phyloP scores from a whole-genome alignment of 2,329 filamentous ascomycete genomes.

The Aspergillus japonicus region DNA sequence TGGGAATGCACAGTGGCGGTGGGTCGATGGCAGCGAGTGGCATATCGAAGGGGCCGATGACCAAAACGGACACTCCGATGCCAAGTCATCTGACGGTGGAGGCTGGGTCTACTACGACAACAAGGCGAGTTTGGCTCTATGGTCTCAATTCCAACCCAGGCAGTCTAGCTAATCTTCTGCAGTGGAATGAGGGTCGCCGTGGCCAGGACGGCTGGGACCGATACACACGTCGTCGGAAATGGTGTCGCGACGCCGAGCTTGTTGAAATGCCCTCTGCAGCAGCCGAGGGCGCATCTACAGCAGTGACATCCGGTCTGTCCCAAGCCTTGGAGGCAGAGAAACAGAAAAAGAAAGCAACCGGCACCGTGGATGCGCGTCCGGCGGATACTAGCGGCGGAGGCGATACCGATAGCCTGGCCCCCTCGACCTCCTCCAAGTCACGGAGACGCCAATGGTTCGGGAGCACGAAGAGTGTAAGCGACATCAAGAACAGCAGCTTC shows the following conservation, averaged over 20 bases:
- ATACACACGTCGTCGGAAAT: constrained; percentile 90
- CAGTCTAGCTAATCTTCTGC: neutral
- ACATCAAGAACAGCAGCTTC: constrained; percentile 23
- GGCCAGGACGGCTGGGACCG: constrained; percentile 89
- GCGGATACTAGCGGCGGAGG: constrained; percentile 14
- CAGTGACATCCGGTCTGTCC: constrained; percentile 38
- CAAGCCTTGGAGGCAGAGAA: constrained; percentile 26
- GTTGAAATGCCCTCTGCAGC: constrained; percentile 63
- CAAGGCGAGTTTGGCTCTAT: constrained; percentile 60
- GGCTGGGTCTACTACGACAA: constrained; percentile 99
- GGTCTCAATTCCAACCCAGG: neutral
- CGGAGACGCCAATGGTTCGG: constrained; percentile 42
- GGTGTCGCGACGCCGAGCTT: constrained; percentile 94
- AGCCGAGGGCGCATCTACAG: constrained; percentile 46
- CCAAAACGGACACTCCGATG: constrained; percentile 37
- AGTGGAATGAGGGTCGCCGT: constrained; percentile 88
- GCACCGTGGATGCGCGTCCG: constrained; percentile 19
- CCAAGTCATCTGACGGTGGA: constrained; percentile 55
- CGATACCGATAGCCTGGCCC: constrained; percentile 28
- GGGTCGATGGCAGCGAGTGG: constrained; percentile 86
- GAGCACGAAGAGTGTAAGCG: constrained; percentile 31
- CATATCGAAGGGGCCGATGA: constrained; percentile 67
- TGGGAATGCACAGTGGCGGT: constrained; percentile 67
- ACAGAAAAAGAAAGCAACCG: constrained; percentile 19
- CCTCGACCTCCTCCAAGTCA: constrained; percentile 30